These are phyloP conservation scores for Corniculantispora saksenae DNA, from an alignment of 2,329 filamentous ascomycete genomes.

Conservation along the genomic window DNA sequence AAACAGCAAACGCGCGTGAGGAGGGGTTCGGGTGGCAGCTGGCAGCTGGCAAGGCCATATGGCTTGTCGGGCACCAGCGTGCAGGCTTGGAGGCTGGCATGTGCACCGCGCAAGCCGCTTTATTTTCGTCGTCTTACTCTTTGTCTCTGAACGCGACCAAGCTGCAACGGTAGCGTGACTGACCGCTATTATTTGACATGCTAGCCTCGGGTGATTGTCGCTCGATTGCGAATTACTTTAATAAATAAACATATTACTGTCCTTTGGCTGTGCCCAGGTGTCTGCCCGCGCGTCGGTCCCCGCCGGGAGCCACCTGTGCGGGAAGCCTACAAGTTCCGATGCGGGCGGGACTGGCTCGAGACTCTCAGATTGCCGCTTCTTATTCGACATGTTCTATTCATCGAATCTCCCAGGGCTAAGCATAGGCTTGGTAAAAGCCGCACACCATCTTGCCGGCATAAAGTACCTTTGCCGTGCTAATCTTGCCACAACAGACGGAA, in stretches of 20 bases:
- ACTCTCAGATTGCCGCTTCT: conserved; percentile 2
- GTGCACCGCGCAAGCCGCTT: conserved; percentile 13
- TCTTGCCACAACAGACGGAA: no score
- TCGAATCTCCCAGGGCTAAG: not conserved
- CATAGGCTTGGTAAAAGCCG: no score
- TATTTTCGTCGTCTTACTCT: conserved; percentile 19
- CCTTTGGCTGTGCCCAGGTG: not conserved
- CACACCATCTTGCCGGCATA: no score
- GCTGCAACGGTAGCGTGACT: not conserved
- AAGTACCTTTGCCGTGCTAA: no score
- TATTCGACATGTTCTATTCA: not conserved
- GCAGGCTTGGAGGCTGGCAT: not conserved
- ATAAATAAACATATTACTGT: not conserved
- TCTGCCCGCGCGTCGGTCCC: not conserved
- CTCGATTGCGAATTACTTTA: not conserved
- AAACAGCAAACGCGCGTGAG: conserved; percentile 1
- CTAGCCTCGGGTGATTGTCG: not conserved
- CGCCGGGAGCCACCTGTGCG: not conserved
- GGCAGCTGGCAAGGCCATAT: not conserved
- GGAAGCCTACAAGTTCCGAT: not conserved
- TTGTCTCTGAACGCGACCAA: not conserved
- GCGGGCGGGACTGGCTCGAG: not conserved
- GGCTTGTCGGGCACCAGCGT: not conserved
- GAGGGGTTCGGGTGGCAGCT: conserved; percentile 10
- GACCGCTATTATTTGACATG: not conserved